Evolutionary conservation across 805 yeast species (phyloP).

Genomic region (Candida stauntonica): DNA sequence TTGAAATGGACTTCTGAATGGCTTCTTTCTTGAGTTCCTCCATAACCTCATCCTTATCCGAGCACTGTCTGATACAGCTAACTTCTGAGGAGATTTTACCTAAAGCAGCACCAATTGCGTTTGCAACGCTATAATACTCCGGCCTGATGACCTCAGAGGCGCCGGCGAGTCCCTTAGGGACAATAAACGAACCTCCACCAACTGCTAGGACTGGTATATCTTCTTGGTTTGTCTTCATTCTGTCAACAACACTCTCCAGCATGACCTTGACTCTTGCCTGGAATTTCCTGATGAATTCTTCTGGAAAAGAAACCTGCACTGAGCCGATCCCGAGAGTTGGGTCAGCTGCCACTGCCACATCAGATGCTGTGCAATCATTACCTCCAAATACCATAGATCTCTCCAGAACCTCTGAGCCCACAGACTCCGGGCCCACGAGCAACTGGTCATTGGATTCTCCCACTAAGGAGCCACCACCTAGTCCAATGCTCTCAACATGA

Average conservation of each 20-base stretch:
- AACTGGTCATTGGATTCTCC: conserved; percentile 26
- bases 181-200: conserved; percentile 48
- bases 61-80: conserved; percentile 7
- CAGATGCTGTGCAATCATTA: conserved; percentile 35
- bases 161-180: conserved; percentile 35
- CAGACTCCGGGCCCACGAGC: conserved; percentile 45
- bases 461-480: conserved; percentile 48
- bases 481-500: conserved; percentile 44
- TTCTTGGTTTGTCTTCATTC: conserved; percentile 42
- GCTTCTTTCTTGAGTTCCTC: conserved; percentile 24
- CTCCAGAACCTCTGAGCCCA: conserved; percentile 33
- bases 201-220: conserved; percentile 41
- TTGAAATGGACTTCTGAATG: conserved; percentile 17
- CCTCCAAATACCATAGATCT: conserved; percentile 42
- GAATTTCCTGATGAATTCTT: conserved; percentile 11
- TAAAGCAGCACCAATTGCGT: conserved; percentile 49
- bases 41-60: conserved; percentile 15
- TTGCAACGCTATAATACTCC: conserved; percentile 39
- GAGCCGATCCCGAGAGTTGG: conserved; percentile 3
- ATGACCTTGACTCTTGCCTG: conserved; percentile 19
- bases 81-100: conserved; percentile 35
- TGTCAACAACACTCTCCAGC: conserved; percentile 39
- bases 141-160: conserved; percentile 40
- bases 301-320: background rate
- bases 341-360: conserved; percentile 29